Conservation (phyloP, 306 rosid genomes). For the Fragaria iinumae region DNA sequence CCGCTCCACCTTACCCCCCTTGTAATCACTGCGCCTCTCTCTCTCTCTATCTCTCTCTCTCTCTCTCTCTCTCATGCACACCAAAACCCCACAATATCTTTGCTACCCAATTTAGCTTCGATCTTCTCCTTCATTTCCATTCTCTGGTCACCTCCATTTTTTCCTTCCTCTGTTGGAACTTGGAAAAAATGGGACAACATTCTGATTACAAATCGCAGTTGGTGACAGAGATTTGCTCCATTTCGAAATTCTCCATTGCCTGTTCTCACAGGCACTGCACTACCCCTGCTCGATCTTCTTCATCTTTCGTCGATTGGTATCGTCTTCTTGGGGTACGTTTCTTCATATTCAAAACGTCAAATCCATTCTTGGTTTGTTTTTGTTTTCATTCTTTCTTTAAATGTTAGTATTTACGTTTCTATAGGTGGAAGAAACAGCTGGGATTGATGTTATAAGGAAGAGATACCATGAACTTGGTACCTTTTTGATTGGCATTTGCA, state of each 20-base stretch:
- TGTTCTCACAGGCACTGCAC: conserved; percentile 57
- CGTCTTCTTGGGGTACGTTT: conserved; percentile 73
- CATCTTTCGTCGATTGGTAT: conserved; percentile 79
- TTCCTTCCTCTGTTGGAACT: conserved; percentile 21
- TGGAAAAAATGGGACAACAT: conserved; percentile 49
- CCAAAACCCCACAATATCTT: conserved; percentile 25
- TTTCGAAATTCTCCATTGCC: conserved; percentile 44
- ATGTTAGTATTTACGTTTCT: conserved; percentile 1
- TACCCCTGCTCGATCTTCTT: conserved; percentile 20
- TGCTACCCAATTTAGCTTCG: conserved; percentile 14
- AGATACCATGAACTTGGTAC: conserved; percentile 82
- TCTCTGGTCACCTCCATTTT: neutral
- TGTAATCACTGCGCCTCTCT: conserved; percentile 26
- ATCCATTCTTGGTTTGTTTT: neutral
- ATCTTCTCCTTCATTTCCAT: conserved; percentile 32
- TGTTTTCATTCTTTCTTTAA: neutral
- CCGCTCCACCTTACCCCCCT: conserved; percentile 48
- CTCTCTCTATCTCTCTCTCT: conserved; percentile 19
- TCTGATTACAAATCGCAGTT: conserved; percentile 61
- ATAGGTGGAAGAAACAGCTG: conserved; percentile 80
- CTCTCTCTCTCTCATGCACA: conserved; percentile 16
- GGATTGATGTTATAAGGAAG: conserved; percentile 53
- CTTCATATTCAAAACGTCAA: neutral
- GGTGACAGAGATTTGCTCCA: conserved; percentile 68
- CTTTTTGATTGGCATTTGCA: conserved; percentile 21